A percentile compares a stretch with the other conserved stretches of the same genome.
Conservation (phyloP, 2,329 filamentous ascomycete species). For the Botrytis aclada region DNA sequence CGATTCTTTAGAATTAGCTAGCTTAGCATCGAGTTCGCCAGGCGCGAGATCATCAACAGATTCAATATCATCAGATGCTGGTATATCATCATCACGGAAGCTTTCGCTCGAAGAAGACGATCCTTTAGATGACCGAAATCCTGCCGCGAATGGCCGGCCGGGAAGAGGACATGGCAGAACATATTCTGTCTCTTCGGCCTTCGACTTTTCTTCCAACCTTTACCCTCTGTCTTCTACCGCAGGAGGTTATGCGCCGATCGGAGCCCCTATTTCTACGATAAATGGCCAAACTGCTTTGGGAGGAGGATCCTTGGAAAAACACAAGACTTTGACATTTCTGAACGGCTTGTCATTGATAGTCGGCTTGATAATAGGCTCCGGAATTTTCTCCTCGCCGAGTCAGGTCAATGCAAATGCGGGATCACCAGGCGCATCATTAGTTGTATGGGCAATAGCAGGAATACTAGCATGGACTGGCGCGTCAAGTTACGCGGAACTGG, state of each 20-base stretch:
- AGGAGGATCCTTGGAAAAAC: conserved; percentile 84
- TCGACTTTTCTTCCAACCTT: conserved; percentile 90
- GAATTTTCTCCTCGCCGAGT: conserved; percentile 92
- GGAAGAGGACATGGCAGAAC: conserved; percentile 57
- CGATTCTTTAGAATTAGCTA: conserved; percentile 95
- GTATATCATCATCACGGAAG: conserved; percentile 86
- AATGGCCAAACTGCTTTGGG: conserved; percentile 55
- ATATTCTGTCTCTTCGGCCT: conserved; percentile 88
- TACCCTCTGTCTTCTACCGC: conserved; percentile 87
- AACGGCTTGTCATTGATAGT: conserved; percentile 91
- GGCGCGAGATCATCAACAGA: conserved; percentile 58
- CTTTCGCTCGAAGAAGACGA: conserved; percentile 87
- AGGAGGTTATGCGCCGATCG: conserved; percentile 80
- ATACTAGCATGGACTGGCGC: conserved; percentile 93
- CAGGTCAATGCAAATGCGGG: conserved; percentile 90
- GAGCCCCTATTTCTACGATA: conserved; percentile 63
- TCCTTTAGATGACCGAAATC: conserved; percentile 64
- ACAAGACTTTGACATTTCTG: conserved; percentile 92
- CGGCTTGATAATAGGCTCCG: conserved; percentile 91
- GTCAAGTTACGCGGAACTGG: conserved; percentile 91
- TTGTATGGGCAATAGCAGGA: conserved; percentile 93
- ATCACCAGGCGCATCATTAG: conserved; percentile 81
- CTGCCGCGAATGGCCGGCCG: conserved; percentile 42
- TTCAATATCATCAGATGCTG: conserved; percentile 77
- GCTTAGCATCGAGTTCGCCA: conserved; percentile 80